Evolutionary conservation across 2,329 filamentous ascomycete species (phyloP), one percentile per base, ranked within the genome.

Genomic region (Monilinia fructicola): DNA sequence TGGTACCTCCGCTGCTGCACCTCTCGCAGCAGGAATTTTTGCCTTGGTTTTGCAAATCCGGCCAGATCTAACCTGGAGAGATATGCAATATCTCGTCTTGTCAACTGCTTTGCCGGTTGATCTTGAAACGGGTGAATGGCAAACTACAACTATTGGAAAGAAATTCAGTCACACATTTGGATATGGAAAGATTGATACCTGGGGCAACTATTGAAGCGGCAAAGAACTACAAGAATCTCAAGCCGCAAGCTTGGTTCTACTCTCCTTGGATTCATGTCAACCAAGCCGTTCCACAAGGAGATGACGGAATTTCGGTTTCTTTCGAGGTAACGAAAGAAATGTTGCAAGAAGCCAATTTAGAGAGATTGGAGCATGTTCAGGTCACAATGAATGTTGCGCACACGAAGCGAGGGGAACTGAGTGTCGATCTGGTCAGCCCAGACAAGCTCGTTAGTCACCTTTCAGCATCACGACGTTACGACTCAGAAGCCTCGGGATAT

Each of bases 301-400:
- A 91, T 31, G 79, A 90, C 65, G 95, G 95, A 0, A 79, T 99
- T 50, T 85, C 89, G 2, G 92, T 91, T 63, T 84, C 81, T n/a
- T 93, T 96, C 72, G 87, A 93, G 59, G 87, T 99, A 50, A 97
- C 92, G 0, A 78, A 87, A 64, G 87, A 93, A 26, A 92, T 93
- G 86, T 81, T 98, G 67, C 86, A 89, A 74, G 79, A 87, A 28
- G 92, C 92, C 71, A 99, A 99, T 76, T 77, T 99, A 18, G 92
- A 88, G 74, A 87, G 91, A 21, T 76, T 99, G 35, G 95, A 99
- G 80, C 95, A 99, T 79, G 91, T 99, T 46, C 98, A 94, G 0
- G 86, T 99, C 46, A 98, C 94, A 3, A 99, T 99, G 93, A 99
- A 99, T 74, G 85, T 97, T 31, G 86, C 91, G 65, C 95, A 99